Conservation (phyloP, 176 grass and related monocot genomes). For the Tuctoria greenei region DNA sequence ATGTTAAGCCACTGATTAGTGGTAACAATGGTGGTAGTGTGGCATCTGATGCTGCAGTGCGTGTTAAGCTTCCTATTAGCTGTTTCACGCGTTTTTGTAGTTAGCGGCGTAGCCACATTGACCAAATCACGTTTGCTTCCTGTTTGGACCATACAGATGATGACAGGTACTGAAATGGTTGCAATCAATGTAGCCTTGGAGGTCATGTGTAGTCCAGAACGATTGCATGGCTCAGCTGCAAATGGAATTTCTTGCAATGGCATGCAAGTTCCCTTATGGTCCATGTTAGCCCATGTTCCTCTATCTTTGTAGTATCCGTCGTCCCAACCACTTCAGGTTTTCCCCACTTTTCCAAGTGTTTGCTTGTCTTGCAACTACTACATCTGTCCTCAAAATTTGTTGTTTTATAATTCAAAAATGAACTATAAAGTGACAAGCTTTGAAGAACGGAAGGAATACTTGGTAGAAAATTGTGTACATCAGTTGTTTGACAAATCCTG, state of each 20-base stretch:
- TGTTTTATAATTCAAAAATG: no score
- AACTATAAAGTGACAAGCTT: no score
- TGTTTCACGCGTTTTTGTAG: slow-evolving; percentile 13
- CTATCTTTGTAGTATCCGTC: slow-evolving; percentile 44
- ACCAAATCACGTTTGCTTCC: slow-evolving; percentile 5
- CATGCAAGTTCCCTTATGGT: slow-evolving; percentile 49
- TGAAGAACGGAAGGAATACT: no score
- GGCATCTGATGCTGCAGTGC: not conserved
- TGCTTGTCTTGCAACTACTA: slow-evolving; percentile 49
- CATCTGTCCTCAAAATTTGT: no score
- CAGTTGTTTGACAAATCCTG: slow-evolving; percentile 8
- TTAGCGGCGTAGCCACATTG: not conserved
- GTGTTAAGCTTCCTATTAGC: slow-evolving; percentile 6
- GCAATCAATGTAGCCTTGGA: slow-evolving; percentile 23
- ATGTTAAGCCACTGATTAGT: slow-evolving; percentile 11
- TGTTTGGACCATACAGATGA: slow-evolving; percentile 26
- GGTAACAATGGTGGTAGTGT: not conserved
- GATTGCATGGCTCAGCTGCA: slow-evolving; percentile 43
- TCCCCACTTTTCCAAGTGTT: slow-evolving; percentile 5
- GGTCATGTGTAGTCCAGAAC: slow-evolving; percentile 39
- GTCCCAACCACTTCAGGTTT: slow-evolving; percentile 29
- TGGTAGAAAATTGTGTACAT: slow-evolving; percentile 2
- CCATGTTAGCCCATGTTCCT: slow-evolving; percentile 72
- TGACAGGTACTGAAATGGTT: slow-evolving; percentile 36
- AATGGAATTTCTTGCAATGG: slow-evolving; percentile 55